phyloP scores from a whole-genome alignment of 2,329 filamentous ascomycete genomes.

The Colletotrichum caudatum region DNA sequence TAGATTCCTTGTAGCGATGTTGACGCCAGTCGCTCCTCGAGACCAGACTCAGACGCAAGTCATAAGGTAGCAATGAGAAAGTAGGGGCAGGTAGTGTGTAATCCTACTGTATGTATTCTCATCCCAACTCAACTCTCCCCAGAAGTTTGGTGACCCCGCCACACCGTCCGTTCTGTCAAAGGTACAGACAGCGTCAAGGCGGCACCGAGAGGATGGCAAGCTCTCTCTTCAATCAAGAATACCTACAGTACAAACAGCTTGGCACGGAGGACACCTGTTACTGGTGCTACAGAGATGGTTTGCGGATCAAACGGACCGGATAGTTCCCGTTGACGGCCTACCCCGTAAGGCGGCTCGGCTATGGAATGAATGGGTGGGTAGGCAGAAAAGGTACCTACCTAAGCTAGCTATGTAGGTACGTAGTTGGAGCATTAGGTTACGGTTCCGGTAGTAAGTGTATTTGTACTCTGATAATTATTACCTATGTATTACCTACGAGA shows the following conservation, averaged over 20 bases:
- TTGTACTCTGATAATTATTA: background rate
- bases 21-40: background rate
- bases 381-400: too few species aligned
- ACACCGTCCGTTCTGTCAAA: background rate
- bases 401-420: too few species aligned
- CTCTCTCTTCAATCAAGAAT: background rate
- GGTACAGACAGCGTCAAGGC: background rate
- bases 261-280: background rate
- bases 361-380: background rate
- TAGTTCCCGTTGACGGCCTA: background rate
- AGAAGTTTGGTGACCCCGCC: background rate
- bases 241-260: background rate
- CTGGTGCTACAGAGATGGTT: background rate
- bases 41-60: background rate
- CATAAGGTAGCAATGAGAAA: background rate
- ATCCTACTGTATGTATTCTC: background rate
- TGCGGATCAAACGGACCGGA: background rate
- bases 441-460: background rate
- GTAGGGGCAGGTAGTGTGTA: background rate
- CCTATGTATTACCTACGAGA: too few species aligned
- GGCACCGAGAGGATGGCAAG: background rate
- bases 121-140: background rate
- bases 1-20: background rate
- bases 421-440: background rate
- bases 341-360: background rate